Evolutionary conservation across 345 rosid genomes (phyloP).

Genomic region (Eucalyptus cladocalyx): DNA sequence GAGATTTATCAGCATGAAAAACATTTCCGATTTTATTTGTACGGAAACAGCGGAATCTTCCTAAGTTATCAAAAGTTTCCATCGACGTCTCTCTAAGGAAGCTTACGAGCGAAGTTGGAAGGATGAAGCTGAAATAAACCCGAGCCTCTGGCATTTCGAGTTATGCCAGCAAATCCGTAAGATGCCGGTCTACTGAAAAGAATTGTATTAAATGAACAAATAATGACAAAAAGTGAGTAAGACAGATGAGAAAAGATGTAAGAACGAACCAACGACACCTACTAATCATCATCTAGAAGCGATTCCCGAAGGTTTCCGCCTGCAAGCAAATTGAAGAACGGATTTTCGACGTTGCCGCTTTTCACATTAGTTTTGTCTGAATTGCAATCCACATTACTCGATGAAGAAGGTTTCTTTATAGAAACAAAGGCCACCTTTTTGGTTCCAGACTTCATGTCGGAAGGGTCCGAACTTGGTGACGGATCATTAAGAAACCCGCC

Average conservation of each 20-base stretch:
- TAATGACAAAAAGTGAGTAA: background rate
- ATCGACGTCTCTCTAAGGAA: background rate
- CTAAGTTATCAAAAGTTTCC: background rate
- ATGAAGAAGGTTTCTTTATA: conserved; percentile 29
- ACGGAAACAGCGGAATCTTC: background rate
- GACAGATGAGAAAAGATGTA: background rate
- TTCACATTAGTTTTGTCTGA: conserved; percentile 1
- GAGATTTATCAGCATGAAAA: background rate
- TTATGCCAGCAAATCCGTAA: background rate
- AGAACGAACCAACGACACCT: background rate
- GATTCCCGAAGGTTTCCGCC: conserved; percentile 22
- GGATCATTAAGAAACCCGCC: background rate
- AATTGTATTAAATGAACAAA: background rate
- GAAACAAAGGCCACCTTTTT: conserved; percentile 61
- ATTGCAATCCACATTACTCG: background rate
- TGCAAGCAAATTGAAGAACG: conserved; percentile 33
- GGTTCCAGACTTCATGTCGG: background rate
- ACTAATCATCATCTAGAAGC: background rate
- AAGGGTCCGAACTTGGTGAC: background rate
- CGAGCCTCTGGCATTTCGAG: background rate
- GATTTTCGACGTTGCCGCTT: conserved; percentile 8
- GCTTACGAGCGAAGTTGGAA: background rate
- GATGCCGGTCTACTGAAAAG: background rate
- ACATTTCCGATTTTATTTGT: background rate
- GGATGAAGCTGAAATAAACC: background rate